Evolutionary conservation across 2,329 filamentous ascomycete genomes (phyloP).

Genomic region (Periconia macrospinosa): DNA sequence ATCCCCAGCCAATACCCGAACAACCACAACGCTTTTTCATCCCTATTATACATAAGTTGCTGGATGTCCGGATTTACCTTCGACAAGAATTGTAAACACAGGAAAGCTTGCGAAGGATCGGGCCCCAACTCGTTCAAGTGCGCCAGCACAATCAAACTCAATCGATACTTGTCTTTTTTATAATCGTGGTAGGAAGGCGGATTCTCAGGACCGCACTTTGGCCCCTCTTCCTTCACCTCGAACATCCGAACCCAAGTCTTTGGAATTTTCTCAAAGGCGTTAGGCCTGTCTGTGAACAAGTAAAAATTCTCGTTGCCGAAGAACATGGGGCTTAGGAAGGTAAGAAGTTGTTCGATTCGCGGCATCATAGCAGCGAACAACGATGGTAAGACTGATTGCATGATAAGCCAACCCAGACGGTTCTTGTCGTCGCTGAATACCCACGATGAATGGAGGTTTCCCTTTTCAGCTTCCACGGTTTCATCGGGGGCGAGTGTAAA

Average conservation of each 20-base stretch:
- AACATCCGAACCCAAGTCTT: too few species aligned
- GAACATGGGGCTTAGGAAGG: too few species aligned
- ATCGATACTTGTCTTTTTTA: neutral
- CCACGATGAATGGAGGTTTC: slow-evolving; percentile 1
- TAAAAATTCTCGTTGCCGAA: too few species aligned
- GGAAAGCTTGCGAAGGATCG: neutral
- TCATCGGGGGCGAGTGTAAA: slow-evolving; percentile 2
- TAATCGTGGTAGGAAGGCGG: neutral
- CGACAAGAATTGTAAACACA: too few species aligned
- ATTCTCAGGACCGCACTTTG: too few species aligned
- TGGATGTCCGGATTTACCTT: too few species aligned
- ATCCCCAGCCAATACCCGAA: slow-evolving; percentile 9
- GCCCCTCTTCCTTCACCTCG: too few species aligned
- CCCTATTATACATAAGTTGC: neutral
- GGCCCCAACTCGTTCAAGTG: neutral
- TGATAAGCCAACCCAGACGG: slow-evolving; percentile 4
- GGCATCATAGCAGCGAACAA: too few species aligned
- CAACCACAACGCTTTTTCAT: slow-evolving; percentile 8
- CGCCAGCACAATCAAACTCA: neutral
- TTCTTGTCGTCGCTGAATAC: slow-evolving; percentile 5
- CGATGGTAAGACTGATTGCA: slow-evolving; percentile 4
- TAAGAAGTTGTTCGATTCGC: too few species aligned
- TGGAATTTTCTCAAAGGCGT: too few species aligned
- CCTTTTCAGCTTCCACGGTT: neutral
- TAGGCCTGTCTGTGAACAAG: too few species aligned